These are phyloP conservation scores for Fusarium drepaniforme DNA, from an alignment of 2,329 filamentous ascomycete genomes.

Conservation along the genomic window DNA sequence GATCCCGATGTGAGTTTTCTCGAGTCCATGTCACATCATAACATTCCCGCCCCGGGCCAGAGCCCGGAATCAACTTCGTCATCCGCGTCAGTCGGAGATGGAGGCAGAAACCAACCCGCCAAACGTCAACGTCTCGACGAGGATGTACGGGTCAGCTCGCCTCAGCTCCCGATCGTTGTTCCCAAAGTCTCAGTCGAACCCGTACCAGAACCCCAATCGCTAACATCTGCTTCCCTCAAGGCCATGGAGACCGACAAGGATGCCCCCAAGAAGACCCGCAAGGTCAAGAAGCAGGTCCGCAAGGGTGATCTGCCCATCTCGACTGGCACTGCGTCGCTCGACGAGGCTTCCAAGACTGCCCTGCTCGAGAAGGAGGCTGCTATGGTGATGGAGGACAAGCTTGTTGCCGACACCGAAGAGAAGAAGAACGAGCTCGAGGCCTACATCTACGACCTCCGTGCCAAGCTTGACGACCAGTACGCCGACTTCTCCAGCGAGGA, in stretches of 20 bases:
- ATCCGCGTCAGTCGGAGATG: constrained; percentile 33
- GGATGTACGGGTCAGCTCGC: background rate
- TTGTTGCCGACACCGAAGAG: constrained; percentile 97
- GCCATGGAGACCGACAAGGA: constrained; percentile 88
- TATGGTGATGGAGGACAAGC: constrained; percentile 99
- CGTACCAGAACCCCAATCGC: constrained; percentile 28
- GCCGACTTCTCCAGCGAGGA: constrained; percentile 90
- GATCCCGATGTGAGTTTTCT: constrained; percentile 78
- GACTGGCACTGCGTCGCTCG: constrained; percentile 84
- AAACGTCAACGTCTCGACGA: constrained; percentile 38
- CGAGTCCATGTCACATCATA: background rate
- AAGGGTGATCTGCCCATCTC: constrained; percentile 95
- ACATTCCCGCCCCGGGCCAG: constrained; percentile 4
- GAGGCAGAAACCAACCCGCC: constrained; percentile 16
- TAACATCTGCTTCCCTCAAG: constrained; percentile 56
- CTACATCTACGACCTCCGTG: constrained; percentile 96
- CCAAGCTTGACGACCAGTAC: constrained; percentile 94
- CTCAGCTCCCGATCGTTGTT: constrained; percentile 9
- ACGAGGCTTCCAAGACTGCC: constrained; percentile 73
- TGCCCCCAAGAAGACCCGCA: constrained; percentile 87
- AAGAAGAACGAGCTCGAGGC: constrained; percentile 99
- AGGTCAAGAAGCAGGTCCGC: constrained; percentile 99
- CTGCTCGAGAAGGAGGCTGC: constrained; percentile 84
- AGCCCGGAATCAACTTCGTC: constrained; percentile 22
- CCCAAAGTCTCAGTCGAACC: constrained; percentile 10